Percentiles rank a stretch among this genome's conserved stretches.
Conservation (phyloP, 345 rosid species). For the Eutrema yunnanense region DNA sequence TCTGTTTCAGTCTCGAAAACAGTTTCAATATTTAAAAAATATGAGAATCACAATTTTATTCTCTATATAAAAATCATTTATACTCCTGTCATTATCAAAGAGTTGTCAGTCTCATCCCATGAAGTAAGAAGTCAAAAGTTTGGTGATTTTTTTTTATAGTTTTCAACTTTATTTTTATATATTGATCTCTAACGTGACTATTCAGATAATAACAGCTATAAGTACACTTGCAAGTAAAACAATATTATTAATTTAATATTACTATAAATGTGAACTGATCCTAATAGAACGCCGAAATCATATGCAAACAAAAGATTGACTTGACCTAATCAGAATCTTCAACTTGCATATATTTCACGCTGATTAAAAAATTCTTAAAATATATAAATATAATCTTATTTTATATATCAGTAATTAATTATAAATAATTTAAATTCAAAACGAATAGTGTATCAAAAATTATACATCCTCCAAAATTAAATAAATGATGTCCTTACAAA, state of each 20-base stretch:
- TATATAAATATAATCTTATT: too few species aligned
- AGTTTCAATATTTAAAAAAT: not conserved
- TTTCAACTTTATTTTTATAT: not conserved
- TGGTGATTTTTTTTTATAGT: not conserved
- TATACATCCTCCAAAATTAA: too few species aligned
- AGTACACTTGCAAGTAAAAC: not conserved
- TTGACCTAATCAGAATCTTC: not conserved
- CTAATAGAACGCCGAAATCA: constrained; percentile 6
- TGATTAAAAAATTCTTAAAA: too few species aligned
- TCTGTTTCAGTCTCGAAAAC: not conserved
- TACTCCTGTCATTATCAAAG: not conserved
- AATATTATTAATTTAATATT: not conserved
- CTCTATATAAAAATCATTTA: not conserved
- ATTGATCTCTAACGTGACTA: not conserved
- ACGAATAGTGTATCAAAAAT: too few species aligned
- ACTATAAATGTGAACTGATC: not conserved
- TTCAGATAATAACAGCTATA: not conserved
- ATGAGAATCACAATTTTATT: not conserved
- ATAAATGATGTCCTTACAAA: too few species aligned
- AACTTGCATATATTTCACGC: not conserved
- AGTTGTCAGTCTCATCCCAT: not conserved
- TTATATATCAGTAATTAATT: too few species aligned
- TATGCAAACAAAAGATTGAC: not conserved
- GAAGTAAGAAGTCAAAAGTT: not conserved
- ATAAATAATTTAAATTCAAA: too few species aligned